Base-by-base conservation (phyloP, 495 filamentous ascomycete genomes). In the Tuber indicum region DNA sequence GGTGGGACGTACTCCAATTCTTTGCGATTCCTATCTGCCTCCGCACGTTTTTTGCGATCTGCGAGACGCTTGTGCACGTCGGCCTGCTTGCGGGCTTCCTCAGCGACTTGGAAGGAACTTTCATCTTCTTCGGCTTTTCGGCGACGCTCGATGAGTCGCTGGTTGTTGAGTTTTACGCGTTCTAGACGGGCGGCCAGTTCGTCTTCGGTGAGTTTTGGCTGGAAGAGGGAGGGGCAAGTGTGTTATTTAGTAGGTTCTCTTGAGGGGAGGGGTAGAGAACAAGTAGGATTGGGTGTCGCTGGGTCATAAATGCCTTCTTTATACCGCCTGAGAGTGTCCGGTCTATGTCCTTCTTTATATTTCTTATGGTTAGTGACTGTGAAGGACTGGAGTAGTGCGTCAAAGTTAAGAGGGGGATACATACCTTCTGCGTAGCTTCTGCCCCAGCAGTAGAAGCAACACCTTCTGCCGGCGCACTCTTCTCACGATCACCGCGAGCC, bases 111-210 rank as follows among this genome's bases (percentile, higher is more conserved):
- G 74, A 81, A 83, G 71, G 74, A 82, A 77, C 86, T 87, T 81
- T 89, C 88, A 70, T 86, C 85, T 81, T 88, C 85, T 9, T 85
- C 86, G 73, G 86, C 84, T 76, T 88, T 87, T 74, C 87, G 87
- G 21, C 85, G 86, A 47, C 86, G 86, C 75, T 85, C 86, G 81
- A 86, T 87, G 58, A 82, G 81, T 44, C 86, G 85, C 32, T 84
- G 84, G 1, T 85, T 81, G 9, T 87, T 79, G 39, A 88, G 82
- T 23, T 87, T 87, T 85, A 87, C 87, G 76, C 85, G 77, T 75
- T 87, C 85, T 85, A 89, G 87, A 79, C 87, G 87, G 66, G 84
- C 86, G 1, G 85, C 83, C 19, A 89, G 84, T 81, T 89, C 87
- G 8, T 85, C 80, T 1, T 89, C 87, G 23, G 87, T 89, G 12